phyloP scores from a whole-genome alignment of 495 filamentous ascomycete species.

The Lophiostoma macrostomum region DNA sequence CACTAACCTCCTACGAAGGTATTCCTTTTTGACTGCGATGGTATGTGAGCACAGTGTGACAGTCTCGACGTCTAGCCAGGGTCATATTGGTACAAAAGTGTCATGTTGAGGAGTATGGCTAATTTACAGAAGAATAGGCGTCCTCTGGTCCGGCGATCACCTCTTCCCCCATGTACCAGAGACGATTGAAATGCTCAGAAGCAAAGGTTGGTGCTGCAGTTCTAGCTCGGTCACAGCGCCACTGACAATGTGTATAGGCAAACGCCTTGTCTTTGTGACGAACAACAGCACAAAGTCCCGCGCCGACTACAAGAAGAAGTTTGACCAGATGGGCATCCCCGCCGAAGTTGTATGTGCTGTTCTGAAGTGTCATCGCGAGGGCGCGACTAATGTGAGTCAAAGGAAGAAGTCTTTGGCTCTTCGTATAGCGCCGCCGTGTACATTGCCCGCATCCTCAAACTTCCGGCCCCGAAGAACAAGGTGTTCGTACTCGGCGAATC shows the following conservation, averaged over 20 bases:
- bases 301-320: conserved; percentile 85
- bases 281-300: conserved; percentile 99
- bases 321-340: conserved; percentile 77
- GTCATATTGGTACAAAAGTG: not conserved
- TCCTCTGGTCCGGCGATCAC: conserved; percentile 93
- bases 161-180: conserved; percentile 79
- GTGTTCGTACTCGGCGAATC: conserved; percentile 90
- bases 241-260: conserved; percentile 53
- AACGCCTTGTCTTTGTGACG: conserved; percentile 92
- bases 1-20: conserved; percentile 52
- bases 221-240: not conserved
- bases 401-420: conserved; percentile 95
- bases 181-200: conserved; percentile 74
- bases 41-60: no score
- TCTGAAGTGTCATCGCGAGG: not conserved
- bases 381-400: conserved; percentile 2
- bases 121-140: conserved; percentile 61
- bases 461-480: conserved; percentile 75
- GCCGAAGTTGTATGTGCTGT: conserved; percentile 53
- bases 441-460: conserved; percentile 84
- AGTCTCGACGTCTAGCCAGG: no score
- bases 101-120: conserved; percentile 20
- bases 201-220: conserved; percentile 56
- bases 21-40: conserved; percentile 96
- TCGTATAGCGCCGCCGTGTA: conserved; percentile 94